Evolutionary conservation across 1,139 yeast genomes (phyloP).

Genomic region (Taiozyma sp.): DNA sequence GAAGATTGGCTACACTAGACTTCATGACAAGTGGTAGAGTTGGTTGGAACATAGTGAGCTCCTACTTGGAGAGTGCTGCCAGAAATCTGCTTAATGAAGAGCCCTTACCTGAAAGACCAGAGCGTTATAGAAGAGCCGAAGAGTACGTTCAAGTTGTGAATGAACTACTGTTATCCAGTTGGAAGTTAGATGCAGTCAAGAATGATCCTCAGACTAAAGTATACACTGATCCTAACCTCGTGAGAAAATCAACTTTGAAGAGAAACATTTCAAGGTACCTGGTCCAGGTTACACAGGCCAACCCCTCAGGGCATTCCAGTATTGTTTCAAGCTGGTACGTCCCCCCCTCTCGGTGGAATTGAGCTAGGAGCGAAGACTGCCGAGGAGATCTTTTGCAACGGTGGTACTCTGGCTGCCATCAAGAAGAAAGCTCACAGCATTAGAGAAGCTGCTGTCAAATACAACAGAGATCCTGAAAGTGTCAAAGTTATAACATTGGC

Average conservation of each 20-base stretch:
- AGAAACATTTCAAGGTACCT: slow-evolving; percentile 34
- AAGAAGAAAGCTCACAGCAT: slow-evolving; percentile 19
- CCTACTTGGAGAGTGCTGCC: slow-evolving; percentile 38
- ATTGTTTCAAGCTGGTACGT: slow-evolving; percentile 41
- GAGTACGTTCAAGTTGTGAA: slow-evolving; percentile 36
- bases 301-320: slow-evolving; percentile 39
- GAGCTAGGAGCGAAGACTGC: slow-evolving; percentile 40
- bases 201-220: slow-evolving; percentile 28
- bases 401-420: slow-evolving; percentile 22
- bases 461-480: slow-evolving; percentile 23
- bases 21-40: slow-evolving; percentile 37
- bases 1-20: slow-evolving; percentile 36
- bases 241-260: slow-evolving; percentile 34
- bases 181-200: slow-evolving; percentile 39
- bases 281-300: slow-evolving; percentile 37
- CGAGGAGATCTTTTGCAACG: slow-evolving; percentile 35
- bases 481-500: slow-evolving; percentile 25
- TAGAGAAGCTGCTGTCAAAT: slow-evolving; percentile 22
- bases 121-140: slow-evolving; percentile 34
- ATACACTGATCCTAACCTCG: slow-evolving; percentile 32
- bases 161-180: slow-evolving; percentile 34
- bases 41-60: slow-evolving; percentile 41
- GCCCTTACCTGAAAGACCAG: slow-evolving; percentile 8
- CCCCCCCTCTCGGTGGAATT: slow-evolving; percentile 36
- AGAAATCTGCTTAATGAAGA: slow-evolving; percentile 34